These are phyloP conservation scores for Penicillium sp. DNA, from an alignment of 2,329 filamentous ascomycete species.

Conservation along the genomic window DNA sequence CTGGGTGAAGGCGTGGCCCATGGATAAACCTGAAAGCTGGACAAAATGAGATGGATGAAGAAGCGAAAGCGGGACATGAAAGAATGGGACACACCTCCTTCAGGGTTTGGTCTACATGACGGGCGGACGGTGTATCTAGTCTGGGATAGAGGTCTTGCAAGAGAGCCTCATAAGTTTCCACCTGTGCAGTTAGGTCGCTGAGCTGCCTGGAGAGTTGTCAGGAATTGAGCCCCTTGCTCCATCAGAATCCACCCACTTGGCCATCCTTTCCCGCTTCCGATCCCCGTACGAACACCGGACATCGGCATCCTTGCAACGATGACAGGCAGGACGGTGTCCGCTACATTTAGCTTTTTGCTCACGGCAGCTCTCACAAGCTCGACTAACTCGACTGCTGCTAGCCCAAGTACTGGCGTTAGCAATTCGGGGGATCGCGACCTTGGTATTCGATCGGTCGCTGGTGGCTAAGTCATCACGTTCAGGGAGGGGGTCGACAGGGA, in stretches of 20 bases:
- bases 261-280: conserved; percentile 44
- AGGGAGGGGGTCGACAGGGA: background rate
- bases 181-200: conserved; percentile 38
- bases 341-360: conserved; percentile 49
- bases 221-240: conserved; percentile 3
- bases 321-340: conserved; percentile 44
- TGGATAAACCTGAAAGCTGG: background rate
- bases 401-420: conserved; percentile 20
- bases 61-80: background rate
- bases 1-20: background rate
- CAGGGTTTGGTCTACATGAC: conserved; percentile 34
- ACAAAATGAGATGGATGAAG: background rate
- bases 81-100: conserved; percentile 11
- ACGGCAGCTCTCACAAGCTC: conserved; percentile 47
- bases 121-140: conserved; percentile 33
- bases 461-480: background rate
- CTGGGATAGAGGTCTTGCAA: conserved; percentile 34
- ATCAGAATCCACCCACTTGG: conserved; percentile 35
- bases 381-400: conserved; percentile 34
- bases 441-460: conserved; percentile 20
- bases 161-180: conserved; percentile 36
- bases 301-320: conserved; percentile 44
- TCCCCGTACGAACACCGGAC: conserved; percentile 45
- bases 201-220: conserved; percentile 33
- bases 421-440: conserved; percentile 33